These are phyloP conservation scores for Ustilago crameri DNA, from an alignment of 1,284 basidiomycete species.

Conservation along the genomic window DNA sequence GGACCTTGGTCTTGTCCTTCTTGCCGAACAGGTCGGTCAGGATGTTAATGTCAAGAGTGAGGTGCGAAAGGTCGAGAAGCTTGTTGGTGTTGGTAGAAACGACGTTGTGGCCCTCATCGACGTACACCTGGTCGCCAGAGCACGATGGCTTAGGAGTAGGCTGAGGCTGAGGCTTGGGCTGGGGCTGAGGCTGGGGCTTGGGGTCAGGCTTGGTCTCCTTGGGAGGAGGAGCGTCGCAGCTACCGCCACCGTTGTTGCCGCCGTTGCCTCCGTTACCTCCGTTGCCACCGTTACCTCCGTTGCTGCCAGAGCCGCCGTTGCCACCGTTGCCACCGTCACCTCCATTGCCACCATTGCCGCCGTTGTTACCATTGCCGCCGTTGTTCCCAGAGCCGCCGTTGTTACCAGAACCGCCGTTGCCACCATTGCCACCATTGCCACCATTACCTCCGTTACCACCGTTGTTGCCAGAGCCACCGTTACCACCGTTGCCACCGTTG, in stretches of 20 bases:
- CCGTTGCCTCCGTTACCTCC: not conserved
- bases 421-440: too few relatives aligned
- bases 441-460: too few relatives aligned
- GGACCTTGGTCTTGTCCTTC: slow-evolving; percentile 21
- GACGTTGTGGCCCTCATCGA: slow-evolving; percentile 52
- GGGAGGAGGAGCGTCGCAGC: slow-evolving; percentile 1
- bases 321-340: not conserved
- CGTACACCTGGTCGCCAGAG: slow-evolving; percentile 26
- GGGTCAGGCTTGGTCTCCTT: not conserved
- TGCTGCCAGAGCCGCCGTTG: too few relatives aligned
- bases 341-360: not conserved
- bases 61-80: slow-evolving; percentile 39
- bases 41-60: slow-evolving; percentile 30
- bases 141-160: slow-evolving; percentile 11
- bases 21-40: slow-evolving; percentile 28
- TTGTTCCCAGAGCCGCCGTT: too few relatives aligned
- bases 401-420: too few relatives aligned
- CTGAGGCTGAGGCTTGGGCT: slow-evolving; percentile 7
- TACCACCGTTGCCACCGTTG: too few relatives aligned
- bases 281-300: too few relatives aligned
- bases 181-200: slow-evolving; percentile 7
- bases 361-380: too few relatives aligned
- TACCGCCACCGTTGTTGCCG: not conserved
- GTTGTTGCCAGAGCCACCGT: too few relatives aligned
- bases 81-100: slow-evolving; percentile 43